phyloP scores from a whole-genome alignment of 2,329 filamentous ascomycete genomes.

The Colletotrichum aenigma region DNA sequence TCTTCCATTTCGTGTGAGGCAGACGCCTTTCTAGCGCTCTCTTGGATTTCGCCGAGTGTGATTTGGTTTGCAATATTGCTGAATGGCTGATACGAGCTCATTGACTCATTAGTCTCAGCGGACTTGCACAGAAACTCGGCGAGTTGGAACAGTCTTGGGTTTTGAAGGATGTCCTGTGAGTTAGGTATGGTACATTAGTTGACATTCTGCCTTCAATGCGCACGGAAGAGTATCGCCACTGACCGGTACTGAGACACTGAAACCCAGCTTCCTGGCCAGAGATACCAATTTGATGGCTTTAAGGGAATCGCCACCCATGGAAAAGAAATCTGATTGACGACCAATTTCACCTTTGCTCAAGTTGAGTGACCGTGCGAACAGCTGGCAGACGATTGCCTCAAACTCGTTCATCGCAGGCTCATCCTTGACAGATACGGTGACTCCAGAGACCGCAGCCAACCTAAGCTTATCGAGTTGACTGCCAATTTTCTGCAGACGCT shows the following conservation, averaged over 20 bases:
- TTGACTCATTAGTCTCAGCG: neutral
- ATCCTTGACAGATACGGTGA: rapidly evolving
- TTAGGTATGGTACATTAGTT: neutral
- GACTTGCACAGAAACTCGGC: neutral
- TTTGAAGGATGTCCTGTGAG: neutral
- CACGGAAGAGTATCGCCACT: neutral
- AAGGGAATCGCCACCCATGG: neutral
- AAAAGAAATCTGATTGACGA: neutral
- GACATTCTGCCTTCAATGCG: neutral
- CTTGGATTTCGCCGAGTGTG: neutral
- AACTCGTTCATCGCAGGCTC: neutral
- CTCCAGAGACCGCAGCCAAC: neutral
- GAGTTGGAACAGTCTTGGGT: neutral
- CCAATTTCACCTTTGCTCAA: neutral
- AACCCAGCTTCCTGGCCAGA: neutral
- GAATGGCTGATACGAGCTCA: neutral
- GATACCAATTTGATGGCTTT: neutral
- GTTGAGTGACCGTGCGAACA: neutral
- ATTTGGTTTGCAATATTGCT: neutral
- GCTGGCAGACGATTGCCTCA: neutral
- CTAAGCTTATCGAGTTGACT: neutral
- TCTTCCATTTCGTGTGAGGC: neutral
- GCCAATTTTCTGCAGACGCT: neutral
- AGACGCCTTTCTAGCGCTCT: neutral
- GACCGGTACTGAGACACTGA: neutral